Conservation (phyloP, 139 green algal genomes). For the Pseudopediastrum boryanum region DNA sequence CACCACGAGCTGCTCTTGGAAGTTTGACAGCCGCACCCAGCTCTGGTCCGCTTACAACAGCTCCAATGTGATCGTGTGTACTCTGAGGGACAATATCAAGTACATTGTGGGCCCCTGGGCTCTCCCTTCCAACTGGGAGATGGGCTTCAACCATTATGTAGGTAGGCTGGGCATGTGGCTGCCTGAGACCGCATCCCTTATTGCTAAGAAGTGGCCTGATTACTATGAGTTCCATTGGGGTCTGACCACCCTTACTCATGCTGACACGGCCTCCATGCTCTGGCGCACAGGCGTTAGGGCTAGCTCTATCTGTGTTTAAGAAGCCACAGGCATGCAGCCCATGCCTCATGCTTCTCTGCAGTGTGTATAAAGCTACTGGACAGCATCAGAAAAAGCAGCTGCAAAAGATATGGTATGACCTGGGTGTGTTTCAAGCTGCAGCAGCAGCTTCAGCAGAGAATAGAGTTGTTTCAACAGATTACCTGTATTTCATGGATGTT, state of each 20-base stretch:
- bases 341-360: too few relatives aligned
- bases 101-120: constrained; percentile 9
- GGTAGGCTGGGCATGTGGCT: background rate
- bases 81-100: constrained; percentile 17
- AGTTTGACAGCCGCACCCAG: constrained; percentile 17
- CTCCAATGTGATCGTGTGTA: background rate
- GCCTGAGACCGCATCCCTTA: background rate
- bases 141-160: constrained; percentile 3
- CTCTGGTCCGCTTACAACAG: constrained; percentile 3
- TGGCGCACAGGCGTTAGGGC: constrained; percentile 16
- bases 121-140: background rate
- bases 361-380: too few relatives aligned
- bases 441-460: too few relatives aligned
- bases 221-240: constrained; percentile 11
- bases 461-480: too few relatives aligned
- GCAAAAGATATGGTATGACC: too few relatives aligned
- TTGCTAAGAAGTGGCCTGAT: background rate
- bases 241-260: constrained; percentile 20
- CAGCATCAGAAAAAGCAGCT: too few relatives aligned
- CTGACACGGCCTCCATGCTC: background rate
- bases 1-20: background rate
- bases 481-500: too few relatives aligned
- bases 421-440: too few relatives aligned
- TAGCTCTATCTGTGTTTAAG: background rate
- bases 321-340: too few relatives aligned